phyloP scores from a whole-genome alignment of 345 rosid genomes.

The Populus deltoides region DNA sequence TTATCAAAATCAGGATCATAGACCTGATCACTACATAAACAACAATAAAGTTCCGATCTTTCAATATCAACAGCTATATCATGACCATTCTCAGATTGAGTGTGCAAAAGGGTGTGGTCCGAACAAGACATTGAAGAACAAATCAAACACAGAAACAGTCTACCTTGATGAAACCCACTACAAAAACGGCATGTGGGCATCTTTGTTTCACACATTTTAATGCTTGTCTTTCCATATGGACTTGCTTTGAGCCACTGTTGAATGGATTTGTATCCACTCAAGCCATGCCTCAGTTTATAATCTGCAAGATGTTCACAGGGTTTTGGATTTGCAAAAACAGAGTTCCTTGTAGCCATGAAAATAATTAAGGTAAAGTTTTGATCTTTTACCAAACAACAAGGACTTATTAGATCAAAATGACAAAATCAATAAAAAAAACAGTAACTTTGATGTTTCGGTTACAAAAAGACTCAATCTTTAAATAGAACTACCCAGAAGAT shows the following conservation, averaged over 20 bases:
- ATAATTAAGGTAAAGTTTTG: not conserved
- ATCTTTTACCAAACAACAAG: conserved; percentile 1
- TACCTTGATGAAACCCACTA: conserved; percentile 37
- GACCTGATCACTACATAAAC: conserved; percentile 28
- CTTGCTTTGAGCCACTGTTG: conserved; percentile 42
- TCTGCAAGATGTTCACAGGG: conserved; percentile 73
- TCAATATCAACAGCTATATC: conserved; percentile 25
- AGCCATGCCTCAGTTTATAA: conserved; percentile 67
- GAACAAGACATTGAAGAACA: conserved; percentile 25
- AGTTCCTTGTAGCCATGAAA: conserved; percentile 50
- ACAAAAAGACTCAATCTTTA: conserved; percentile 3
- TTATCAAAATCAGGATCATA: conserved; percentile 33
- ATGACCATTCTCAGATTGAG: conserved; percentile 20
- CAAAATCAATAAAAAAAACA: not conserved
- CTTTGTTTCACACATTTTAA: conserved; percentile 27
- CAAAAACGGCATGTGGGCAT: conserved; percentile 69
- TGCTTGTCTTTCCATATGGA: conserved; percentile 50
- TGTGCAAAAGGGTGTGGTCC: conserved; percentile 18
- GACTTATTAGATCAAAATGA: conserved; percentile 8
- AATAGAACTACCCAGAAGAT: conserved; percentile 5
- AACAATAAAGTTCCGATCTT: conserved; percentile 34
- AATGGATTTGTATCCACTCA: conserved; percentile 51
- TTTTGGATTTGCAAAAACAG: conserved; percentile 45
- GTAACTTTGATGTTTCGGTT: not conserved
- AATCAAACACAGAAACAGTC: conserved; percentile 24